Percentiles rank a stretch among this genome's conserved stretches.
Evolutionary conservation across 148 eudicot genomes (phyloP).

Genomic region (Heliosperma pusillum): DNA sequence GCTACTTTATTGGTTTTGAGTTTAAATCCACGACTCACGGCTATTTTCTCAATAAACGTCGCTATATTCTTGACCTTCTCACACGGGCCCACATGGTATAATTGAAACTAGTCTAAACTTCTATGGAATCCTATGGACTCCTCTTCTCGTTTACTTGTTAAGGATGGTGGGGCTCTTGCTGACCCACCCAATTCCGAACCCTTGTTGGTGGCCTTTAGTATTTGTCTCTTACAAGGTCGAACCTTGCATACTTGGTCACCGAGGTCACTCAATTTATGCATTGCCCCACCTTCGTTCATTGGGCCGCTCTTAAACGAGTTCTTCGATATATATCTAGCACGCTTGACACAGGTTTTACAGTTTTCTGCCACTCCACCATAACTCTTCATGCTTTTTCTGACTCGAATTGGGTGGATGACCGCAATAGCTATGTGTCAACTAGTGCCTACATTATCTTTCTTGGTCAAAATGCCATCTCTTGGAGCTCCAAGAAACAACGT

Average conservation of each 20-base stretch:
- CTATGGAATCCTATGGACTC: not conserved
- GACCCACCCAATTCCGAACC: not conserved
- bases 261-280: conserved; percentile 21
- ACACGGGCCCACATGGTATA: not conserved
- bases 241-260: conserved; percentile 16
- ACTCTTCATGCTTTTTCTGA: not conserved
- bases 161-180: too few species aligned
- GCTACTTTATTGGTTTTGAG: not conserved
- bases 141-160: too few species aligned
- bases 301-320: conserved; percentile 13
- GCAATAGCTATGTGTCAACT: conserved; percentile 3
- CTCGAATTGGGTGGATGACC: conserved; percentile 15
- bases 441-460: conserved; percentile 13
- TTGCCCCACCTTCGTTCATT: conserved; percentile 2
- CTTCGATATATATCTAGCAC: conserved; percentile 9
- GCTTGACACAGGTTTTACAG: not conserved
- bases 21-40: not conserved
- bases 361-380: not conserved
- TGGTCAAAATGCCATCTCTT: conserved; percentile 14
- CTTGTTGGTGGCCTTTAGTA: not conserved
- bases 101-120: not conserved
- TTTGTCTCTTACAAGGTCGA: not conserved
- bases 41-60: not conserved
- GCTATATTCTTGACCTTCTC: not conserved
- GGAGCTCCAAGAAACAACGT: conserved; percentile 21